Percentiles rank a stretch among this genome's conserved stretches.
Evolutionary conservation across 2,329 filamentous ascomycete species (phyloP).

Genomic region (Sclerotinia sclerotiorum): DNA sequence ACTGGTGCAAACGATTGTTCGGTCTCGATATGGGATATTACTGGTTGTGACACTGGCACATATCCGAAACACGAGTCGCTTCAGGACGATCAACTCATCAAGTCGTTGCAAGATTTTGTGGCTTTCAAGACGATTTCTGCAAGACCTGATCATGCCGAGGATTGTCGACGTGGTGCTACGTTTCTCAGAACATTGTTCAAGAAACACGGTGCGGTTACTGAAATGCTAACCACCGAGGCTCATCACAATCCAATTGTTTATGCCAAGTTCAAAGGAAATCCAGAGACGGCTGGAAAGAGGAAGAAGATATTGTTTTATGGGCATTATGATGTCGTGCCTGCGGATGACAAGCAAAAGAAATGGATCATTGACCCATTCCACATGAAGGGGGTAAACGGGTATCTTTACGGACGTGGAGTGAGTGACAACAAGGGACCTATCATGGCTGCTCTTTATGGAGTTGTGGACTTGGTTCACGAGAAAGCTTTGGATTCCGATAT

Average conservation of each 20-base stretch:
- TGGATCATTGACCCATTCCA: constrained; percentile 89
- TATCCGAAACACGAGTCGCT: constrained; percentile 30
- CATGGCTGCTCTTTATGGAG: constrained; percentile 89
- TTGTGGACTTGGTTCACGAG: constrained; percentile 83
- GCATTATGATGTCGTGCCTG: constrained; percentile 95
- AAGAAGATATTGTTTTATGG: constrained; percentile 96
- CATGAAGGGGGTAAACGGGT: constrained; percentile 87
- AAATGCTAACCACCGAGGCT: constrained; percentile 81
- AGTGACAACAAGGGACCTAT: constrained; percentile 98
- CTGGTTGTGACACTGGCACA: constrained; percentile 40
- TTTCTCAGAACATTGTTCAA: constrained; percentile 90
- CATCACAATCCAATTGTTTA: constrained; percentile 86
- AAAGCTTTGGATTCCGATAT: constrained; percentile 84
- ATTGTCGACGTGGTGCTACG: constrained; percentile 89
- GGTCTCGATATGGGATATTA: constrained; percentile 83
- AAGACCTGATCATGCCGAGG: constrained; percentile 79
- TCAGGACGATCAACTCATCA: constrained; percentile 60
- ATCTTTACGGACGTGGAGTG: constrained; percentile 91
- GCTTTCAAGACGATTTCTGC: constrained; percentile 91
- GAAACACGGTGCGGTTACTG: constrained; percentile 83
- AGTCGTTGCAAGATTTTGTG: constrained; percentile 79
- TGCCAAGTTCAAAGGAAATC: constrained; percentile 80
- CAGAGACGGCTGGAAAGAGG: constrained; percentile 60
- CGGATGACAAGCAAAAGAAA: constrained; percentile 76
- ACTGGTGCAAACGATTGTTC: constrained; percentile 92